Conservation (phyloP, 345 rosid species). For the Fremontodendron californicum region DNA sequence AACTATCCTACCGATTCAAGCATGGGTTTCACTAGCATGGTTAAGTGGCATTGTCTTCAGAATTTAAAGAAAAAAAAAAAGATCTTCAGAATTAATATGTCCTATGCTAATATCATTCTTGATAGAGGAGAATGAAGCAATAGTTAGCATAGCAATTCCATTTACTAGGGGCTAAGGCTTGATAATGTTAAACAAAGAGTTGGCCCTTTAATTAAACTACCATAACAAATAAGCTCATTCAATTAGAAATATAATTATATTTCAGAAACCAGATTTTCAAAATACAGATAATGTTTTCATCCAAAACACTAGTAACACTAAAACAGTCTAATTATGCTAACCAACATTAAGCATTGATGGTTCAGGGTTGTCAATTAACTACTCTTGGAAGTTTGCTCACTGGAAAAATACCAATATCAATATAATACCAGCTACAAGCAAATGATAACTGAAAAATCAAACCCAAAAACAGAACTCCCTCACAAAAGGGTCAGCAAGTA, state of each 20-base stretch:
- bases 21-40: background rate
- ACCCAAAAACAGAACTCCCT: background rate
- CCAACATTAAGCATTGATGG: background rate
- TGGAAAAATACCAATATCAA: background rate
- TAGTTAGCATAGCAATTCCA: background rate
- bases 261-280: background rate
- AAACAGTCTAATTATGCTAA: background rate
- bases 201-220: background rate
- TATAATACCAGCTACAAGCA: background rate
- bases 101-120: background rate
- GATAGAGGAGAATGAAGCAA: background rate
- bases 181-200: background rate
- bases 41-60: background rate
- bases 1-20: background rate
- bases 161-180: background rate
- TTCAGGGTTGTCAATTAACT: background rate
- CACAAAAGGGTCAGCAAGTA: background rate
- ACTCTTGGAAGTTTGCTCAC: background rate
- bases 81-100: background rate
- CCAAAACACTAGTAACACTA: background rate
- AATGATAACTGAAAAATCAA: background rate
- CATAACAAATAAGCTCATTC: background rate
- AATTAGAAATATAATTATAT: background rate
- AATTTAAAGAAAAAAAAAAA: background rate
- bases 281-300: background rate